Evolutionary conservation across 2,329 filamentous ascomycete species (phyloP), one percentile per base, ranked within the genome.

Genomic region (Elsinoe perseae): DNA sequence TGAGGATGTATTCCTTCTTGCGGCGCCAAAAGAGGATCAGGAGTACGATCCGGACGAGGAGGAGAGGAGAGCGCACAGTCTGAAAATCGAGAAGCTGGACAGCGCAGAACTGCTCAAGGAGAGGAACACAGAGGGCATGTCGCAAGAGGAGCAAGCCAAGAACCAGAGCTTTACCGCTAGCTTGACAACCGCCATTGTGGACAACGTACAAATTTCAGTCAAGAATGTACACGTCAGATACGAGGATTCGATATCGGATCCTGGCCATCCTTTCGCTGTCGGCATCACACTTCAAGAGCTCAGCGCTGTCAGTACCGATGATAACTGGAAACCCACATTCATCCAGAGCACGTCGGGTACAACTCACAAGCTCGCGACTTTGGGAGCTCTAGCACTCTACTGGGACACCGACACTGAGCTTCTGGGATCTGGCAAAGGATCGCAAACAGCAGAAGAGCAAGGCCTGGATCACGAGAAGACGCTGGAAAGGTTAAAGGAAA

Each of bases 221-320:
- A 97, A 95, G 77, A 98, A 97, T 69, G 95, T 99, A 59, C 93
- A 99, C 70, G 82, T 98, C 61, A 88, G 93, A 64, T 99, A 98
- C 72, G 93, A 99, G 72, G 93, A 99, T 72, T 91, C 92, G 12
- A 89, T 98, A 65, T 95, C 93, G 18, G 88, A 91, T 8, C 91
- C 92, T 0, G 91, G 90, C 0, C 93, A 98, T 69, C 92, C 95
- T 0, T 98, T 98, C 65, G 89, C 93, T 4, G 80, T 95, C 4
- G 93, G 95, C 50, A 69, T 98, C 59, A 98, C 91, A 0, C 80
- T 99, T 57, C 87, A 95, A 67, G 92, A 97, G 71, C 91, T 99
- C 74, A 97, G 93, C 69, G 95, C 95, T 12, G 84, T 97, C 67
- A 97, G 91, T 70, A 98, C 93, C 4, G 89, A 98, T 69, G 86